Evolutionary conservation across 768 basidiomycete species (phyloP).

Genomic region (Collybia nuda): DNA sequence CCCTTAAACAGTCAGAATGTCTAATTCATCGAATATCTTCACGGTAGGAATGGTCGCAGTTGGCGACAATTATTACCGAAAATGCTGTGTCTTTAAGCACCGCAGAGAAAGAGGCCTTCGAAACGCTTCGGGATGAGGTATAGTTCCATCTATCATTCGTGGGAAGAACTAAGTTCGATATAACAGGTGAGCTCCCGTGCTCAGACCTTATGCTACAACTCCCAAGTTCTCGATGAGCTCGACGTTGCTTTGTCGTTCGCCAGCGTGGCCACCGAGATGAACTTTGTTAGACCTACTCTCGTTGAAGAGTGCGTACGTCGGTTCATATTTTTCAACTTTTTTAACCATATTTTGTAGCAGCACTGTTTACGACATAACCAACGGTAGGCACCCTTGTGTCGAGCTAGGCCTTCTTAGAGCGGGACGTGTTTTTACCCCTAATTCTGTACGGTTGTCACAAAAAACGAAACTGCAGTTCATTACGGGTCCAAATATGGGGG

Average conservation of each 20-base stretch:
- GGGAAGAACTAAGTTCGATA: neutral
- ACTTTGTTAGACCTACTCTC: conserved; percentile 71
- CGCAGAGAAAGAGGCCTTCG: conserved; percentile 76
- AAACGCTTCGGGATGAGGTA: conserved; percentile 66
- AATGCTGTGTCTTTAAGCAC: conserved; percentile 47
- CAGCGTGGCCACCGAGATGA: conserved; percentile 73
- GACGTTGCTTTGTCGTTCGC: conserved; percentile 86
- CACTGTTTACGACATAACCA: conserved; percentile 60
- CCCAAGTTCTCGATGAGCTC: conserved; percentile 80
- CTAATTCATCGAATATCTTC: neutral
- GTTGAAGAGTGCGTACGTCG: conserved; percentile 58
- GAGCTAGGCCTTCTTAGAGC: conserved; percentile 79
- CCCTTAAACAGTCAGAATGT: neutral
- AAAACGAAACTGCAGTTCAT: conserved; percentile 73
- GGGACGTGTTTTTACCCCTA: conserved; percentile 82
- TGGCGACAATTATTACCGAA: conserved; percentile 69
- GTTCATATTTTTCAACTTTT: neutral
- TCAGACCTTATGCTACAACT: conserved; percentile 64
- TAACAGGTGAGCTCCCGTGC: conserved; percentile 63
- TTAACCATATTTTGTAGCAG: conserved; percentile 25
- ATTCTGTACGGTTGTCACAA: conserved; percentile 65
- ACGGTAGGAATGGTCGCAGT: conserved; percentile 67
- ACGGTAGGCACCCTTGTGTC: conserved; percentile 92
- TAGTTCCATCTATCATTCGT: conserved; percentile 2
- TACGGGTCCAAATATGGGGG: conserved; percentile 96